These are phyloP conservation scores for Silene noctiflora DNA, from an alignment of 179 eudicot species.

Conservation along the genomic window DNA sequence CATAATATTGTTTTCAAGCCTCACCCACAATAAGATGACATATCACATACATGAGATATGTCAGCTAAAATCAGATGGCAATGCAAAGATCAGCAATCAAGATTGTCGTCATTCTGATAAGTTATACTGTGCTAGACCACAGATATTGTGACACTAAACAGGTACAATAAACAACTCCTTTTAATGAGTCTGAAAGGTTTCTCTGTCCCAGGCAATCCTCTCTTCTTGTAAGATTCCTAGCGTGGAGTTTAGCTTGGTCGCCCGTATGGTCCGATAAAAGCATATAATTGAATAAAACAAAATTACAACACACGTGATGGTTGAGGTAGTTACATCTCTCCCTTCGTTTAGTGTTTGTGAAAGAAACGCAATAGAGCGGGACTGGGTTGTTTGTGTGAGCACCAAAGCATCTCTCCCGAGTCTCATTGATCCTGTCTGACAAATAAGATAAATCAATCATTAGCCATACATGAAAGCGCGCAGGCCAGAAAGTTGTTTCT, in stretches of 20 bases:
- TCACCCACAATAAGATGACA: no score
- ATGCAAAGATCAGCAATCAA: no score
- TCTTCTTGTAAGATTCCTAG: no score
- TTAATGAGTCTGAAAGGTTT: no score
- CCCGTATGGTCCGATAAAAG: background rate
- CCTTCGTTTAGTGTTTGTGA: constrained; percentile 77
- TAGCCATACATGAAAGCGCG: constrained; percentile 7
- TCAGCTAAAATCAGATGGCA: no score
- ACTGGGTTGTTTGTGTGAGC: constrained; percentile 60
- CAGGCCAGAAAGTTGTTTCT: background rate
- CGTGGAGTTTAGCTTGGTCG: background rate
- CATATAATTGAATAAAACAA: background rate
- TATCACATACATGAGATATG: no score
- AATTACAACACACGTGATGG: background rate
- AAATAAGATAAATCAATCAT: constrained; percentile 22
- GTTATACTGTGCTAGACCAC: no score
- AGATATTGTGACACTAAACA: no score
- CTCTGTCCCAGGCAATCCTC: no score
- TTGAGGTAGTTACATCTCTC: constrained; percentile 45
- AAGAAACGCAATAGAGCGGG: constrained; percentile 83
- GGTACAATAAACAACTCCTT: no score
- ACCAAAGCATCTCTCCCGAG: constrained; percentile 81
- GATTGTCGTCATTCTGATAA: no score
- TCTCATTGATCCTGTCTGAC: constrained; percentile 83
- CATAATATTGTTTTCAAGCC: no score